Conservation (phyloP, 140 eudicot species). For the Eryngium alpinum region DNA sequence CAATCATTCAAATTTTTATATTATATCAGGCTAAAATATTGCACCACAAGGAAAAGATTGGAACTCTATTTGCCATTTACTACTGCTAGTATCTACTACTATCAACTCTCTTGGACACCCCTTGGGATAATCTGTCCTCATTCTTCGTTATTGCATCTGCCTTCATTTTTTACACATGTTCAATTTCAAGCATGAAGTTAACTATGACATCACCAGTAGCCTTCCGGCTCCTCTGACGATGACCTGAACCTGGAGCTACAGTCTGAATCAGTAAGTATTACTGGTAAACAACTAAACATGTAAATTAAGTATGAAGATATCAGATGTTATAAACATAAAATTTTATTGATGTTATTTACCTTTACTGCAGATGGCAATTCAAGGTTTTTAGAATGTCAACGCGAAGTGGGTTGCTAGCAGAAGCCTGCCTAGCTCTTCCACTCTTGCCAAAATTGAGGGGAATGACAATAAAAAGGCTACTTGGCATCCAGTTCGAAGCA, state of each 20-base stretch:
- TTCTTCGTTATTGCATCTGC: conserved; percentile 52
- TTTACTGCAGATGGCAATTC: conserved; percentile 64
- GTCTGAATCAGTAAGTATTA: conserved; percentile 47
- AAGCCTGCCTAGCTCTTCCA: conserved; percentile 79
- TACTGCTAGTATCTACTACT: too few species aligned
- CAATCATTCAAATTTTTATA: background rate
- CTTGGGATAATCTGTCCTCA: conserved; percentile 48
- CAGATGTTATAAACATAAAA: background rate
- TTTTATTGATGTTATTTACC: conserved; percentile 8
- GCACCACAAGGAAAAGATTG: too few species aligned
- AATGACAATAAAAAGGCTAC: conserved; percentile 46
- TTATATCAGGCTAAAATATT: too few species aligned
- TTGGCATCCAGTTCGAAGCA: conserved; percentile 80
- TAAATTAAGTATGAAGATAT: background rate
- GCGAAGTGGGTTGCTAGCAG: conserved; percentile 72
- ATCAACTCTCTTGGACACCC: too few species aligned
- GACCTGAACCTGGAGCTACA: conserved; percentile 3
- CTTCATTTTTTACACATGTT: conserved; percentile 52
- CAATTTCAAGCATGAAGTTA: conserved; percentile 57
- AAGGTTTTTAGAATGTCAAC: conserved; percentile 56
- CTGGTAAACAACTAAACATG: background rate
- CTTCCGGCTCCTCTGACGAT: conserved; percentile 9
- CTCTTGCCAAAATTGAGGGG: conserved; percentile 73
- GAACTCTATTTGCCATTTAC: too few species aligned
- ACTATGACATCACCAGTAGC: conserved; percentile 37